Conservation (phyloP, 768 basidiomycete species). For the Brasilioporus rufonigricans region DNA sequence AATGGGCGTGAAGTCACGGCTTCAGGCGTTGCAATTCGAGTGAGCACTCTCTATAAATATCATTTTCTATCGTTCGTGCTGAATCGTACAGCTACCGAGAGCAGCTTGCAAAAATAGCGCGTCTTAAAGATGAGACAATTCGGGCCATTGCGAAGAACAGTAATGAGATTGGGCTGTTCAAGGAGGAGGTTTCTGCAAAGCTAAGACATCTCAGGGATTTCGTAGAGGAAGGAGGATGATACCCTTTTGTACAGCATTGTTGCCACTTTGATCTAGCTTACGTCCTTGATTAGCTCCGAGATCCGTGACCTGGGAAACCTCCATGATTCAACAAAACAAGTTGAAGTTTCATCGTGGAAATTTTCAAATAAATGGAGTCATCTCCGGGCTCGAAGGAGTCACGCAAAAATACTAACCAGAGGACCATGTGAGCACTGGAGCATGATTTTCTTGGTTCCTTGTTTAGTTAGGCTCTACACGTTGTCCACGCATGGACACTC, state of each 20-base stretch:
- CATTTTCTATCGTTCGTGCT: conserved; percentile 1
- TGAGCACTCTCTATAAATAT: conserved; percentile 33
- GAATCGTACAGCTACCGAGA: conserved; percentile 62
- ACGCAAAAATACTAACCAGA: background rate
- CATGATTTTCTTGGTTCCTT: background rate
- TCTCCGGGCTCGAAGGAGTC: background rate
- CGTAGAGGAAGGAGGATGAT: conserved; percentile 49
- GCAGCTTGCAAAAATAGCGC: conserved; percentile 70
- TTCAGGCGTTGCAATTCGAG: conserved; percentile 78
- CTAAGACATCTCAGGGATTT: conserved; percentile 67
- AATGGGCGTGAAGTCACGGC: conserved; percentile 75
- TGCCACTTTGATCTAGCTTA: conserved; percentile 1
- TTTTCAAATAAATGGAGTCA: conserved; percentile 1
- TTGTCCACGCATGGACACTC: background rate
- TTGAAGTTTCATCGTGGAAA: background rate
- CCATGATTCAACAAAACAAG: background rate
- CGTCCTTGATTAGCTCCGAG: background rate
- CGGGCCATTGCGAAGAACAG: conserved; percentile 82
- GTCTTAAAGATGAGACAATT: conserved; percentile 76
- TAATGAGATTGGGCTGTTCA: conserved; percentile 80
- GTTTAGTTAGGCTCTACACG: background rate
- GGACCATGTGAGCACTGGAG: background rate
- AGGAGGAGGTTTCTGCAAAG: conserved; percentile 71
- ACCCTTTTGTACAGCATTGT: background rate
- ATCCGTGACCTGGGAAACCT: background rate